A percentile compares a stretch with the other conserved stretches of the same genome.
phyloP scores from a whole-genome alignment of 148 eudicot genomes.

The Gaultheria prostrata region DNA sequence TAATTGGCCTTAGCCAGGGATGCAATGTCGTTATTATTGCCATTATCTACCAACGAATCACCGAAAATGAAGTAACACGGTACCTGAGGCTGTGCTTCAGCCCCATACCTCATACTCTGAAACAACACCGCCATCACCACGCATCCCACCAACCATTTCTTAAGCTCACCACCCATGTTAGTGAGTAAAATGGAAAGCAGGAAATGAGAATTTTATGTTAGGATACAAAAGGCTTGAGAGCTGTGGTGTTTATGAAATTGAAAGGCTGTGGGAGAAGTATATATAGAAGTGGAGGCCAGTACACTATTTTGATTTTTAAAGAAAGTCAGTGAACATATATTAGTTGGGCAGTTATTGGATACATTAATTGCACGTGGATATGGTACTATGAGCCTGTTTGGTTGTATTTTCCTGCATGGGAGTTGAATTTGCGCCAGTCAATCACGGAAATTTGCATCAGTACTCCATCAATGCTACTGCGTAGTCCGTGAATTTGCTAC shows the following conservation, averaged over 20 bases:
- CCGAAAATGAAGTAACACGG: slow-evolving; percentile 49
- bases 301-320: neutral
- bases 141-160: slow-evolving; percentile 18
- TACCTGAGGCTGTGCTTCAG: slow-evolving; percentile 44
- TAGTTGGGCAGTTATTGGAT: slow-evolving; percentile 2
- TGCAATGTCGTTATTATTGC: slow-evolving; percentile 60
- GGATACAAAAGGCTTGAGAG: neutral
- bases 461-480: too few species aligned
- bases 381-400: neutral
- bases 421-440: neutral
- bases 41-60: slow-evolving; percentile 80
- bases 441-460: neutral
- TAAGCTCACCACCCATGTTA: slow-evolving; percentile 23
- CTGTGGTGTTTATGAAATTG: slow-evolving; percentile 10
- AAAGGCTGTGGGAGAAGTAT: slow-evolving; percentile 6
- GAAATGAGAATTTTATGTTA: neutral
- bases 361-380: slow-evolving; percentile 24
- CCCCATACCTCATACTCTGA: neutral
- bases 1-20: slow-evolving; percentile 72
- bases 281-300: neutral
- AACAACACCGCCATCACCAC: neutral
- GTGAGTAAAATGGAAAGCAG: neutral
- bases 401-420: slow-evolving; percentile 1
- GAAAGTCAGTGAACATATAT: neutral
- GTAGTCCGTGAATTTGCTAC: neutral